Base-by-base conservation (phyloP, 495 filamentous ascomycete species). In the Pyronema domesticum region DNA sequence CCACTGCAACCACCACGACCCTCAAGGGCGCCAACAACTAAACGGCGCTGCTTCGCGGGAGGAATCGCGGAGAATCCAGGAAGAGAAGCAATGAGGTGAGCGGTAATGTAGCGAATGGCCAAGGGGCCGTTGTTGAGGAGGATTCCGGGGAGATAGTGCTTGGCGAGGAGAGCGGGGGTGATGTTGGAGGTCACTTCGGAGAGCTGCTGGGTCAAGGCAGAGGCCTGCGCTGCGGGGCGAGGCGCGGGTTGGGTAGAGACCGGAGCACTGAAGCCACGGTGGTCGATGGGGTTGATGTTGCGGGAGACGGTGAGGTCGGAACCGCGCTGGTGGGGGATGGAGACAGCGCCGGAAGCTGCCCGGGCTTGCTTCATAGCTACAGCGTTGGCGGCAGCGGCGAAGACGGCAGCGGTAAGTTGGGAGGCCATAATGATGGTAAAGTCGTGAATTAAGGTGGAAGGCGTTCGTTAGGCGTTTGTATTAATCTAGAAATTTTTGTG, bases 101-200 rank as follows among this genome's bases (percentile, higher is more conserved):
- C 83, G 80, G 93, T 94, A 58, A 98, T 77, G 65, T 95, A 83
- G 60, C 89, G 88, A 63, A 98, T 95, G 19, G 91, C 86, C 68
- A 95, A 69, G 14, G 91, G 86, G 18, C 89, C 91, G 62, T 96
- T 81, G 57, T 79, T 76, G 35, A 95, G 76, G 56, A 98, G 75
- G 68, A 96, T 94, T 58, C 82, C 81, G 6, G 91, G 88, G 34
- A 98, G 79, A 66, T 98, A 85, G 69, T 86, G 81, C 68, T 87
- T 89, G 55, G 91, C 87, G 49, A 98, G 76, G 72, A 96, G 78
- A 55, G 73, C 74, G 8, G 89, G 76, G 35, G 86, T 94, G 69
- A 98, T 95, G 58, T 77, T 77, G 57, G 87, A 86, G 13, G 80
- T 72, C 39, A 83, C 75, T 65, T 95, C 91, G 60, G 79, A 70